A percentile compares a stretch with the other conserved stretches of the same genome.
Conservation (phyloP, 2,329 filamentous ascomycete species). For the Cladosporium austrohemisphaericum region DNA sequence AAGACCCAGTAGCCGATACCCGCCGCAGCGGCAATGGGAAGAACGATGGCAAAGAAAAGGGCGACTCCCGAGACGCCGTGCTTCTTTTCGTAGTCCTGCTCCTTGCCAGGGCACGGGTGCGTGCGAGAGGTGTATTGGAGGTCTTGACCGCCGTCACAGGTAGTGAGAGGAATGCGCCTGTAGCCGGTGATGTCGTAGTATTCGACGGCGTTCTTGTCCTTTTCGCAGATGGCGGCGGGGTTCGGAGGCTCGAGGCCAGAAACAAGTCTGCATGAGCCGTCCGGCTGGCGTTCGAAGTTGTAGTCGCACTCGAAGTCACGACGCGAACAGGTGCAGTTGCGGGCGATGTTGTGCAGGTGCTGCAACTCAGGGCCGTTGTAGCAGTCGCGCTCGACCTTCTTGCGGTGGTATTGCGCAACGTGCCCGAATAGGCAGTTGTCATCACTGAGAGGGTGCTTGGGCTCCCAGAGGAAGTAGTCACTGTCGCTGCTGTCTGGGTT, state of each 20-base stretch:
- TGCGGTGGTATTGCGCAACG: slow-evolving; percentile 82
- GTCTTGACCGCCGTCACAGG: slow-evolving; percentile 72
- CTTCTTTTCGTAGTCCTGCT: slow-evolving; percentile 76
- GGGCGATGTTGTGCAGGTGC: slow-evolving; percentile 63
- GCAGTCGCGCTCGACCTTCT: slow-evolving; percentile 73
- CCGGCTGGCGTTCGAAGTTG: slow-evolving; percentile 78
- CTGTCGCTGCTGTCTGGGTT: slow-evolving; percentile 52
- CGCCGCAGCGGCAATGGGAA: slow-evolving; percentile 68
- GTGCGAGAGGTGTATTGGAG: slow-evolving; percentile 63
- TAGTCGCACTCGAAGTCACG: slow-evolving; percentile 95
- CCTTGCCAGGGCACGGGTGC: slow-evolving; percentile 70
- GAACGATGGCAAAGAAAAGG: slow-evolving; percentile 79
- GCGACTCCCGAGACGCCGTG: slow-evolving; percentile 65
- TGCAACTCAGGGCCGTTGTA: slow-evolving; percentile 72
- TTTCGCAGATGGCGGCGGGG: slow-evolving; percentile 54
- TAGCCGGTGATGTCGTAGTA: slow-evolving; percentile 86
- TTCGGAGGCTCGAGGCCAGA: slow-evolving; percentile 64
- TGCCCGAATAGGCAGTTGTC: slow-evolving; percentile 91
- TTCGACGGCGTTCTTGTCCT: slow-evolving; percentile 65
- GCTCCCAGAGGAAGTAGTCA: slow-evolving; percentile 86
- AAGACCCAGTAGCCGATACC: slow-evolving; percentile 81
- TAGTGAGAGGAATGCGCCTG: slow-evolving; percentile 83
- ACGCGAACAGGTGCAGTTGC: slow-evolving; percentile 78
- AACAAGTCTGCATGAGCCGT: slow-evolving; percentile 75
- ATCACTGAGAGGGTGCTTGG: slow-evolving; percentile 73